Evolutionary conservation across 2,329 filamentous ascomycete genomes (phyloP), one percentile per base, ranked within the genome.

Genomic region (Ophidiomyces ophidiicola): DNA sequence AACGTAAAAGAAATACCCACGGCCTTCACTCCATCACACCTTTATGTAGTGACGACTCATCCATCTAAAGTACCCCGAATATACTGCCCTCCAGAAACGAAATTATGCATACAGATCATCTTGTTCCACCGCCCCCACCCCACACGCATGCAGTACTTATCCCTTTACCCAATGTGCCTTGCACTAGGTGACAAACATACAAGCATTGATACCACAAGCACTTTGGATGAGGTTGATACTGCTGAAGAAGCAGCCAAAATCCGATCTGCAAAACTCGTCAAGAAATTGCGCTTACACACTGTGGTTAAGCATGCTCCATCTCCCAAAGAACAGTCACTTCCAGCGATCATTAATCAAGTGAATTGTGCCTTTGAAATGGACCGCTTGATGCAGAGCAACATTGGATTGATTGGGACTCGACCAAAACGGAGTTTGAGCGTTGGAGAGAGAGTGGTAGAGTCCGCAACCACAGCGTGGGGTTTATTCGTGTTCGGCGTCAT

Each of bases 351-450:
- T 48, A 85, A 87, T 51, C 88, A 96, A 62, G 81, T 96, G 57
- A 98, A 98, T 54, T 98, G 90, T 70, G 85, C 87, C 0, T 86
- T 80, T 66, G 92, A 98, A 59, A 70, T 98, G 42, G 80, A 90
- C 46, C 72, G 78, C 49, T 68, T 94, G 26, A 68, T 98, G 49
- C 85, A 94, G 51, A 88, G 82, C 55, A 98, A 96, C 52, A 82
- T 86, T 30, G 77, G 79, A n/a, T 69, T 88, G 25, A 77, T 98
- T 34, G 82, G 86, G 0, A 76, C 81, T 25, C 76, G 88, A 23
- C 76, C 78, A 32, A 87, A 87, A 60, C 76, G 90, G 47, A 80
- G 80, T 39, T 71, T 94, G 46, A 98, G 90, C 58, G 88, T 98
- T 34, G 88, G 86, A 29, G 90, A 98, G 66, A 74, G 84, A 34